Evolutionary conservation across 2,329 filamentous ascomycete species (phyloP), one percentile per base, ranked within the genome.

Genomic region (Botrytis aclada): DNA sequence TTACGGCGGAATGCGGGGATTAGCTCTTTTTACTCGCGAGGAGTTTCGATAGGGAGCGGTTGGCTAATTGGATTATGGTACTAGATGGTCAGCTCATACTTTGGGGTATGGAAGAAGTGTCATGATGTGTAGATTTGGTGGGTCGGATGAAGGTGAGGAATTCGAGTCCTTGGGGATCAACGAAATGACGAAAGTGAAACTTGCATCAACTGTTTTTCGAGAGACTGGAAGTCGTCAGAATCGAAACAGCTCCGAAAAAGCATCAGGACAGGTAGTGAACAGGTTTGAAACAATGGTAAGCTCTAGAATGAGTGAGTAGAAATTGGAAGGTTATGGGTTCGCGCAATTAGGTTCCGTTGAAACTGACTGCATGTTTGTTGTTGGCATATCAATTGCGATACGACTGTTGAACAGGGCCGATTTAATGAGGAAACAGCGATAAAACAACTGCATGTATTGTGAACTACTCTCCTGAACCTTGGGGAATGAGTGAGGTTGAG

Each of bases 31-130:
- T 18, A 41, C 2, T 25, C 5, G 3, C n/a, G n/a, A n/a, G n/a
- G n/a, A n/a, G n/a, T n/a, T n/a, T n/a, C n/a, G n/a, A n/a, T n/a
- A n/a, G n/a, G n/a, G n/a, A n/a, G n/a, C n/a, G n/a, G n/a, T n/a
- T n/a, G n/a, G n/a, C n/a, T n/a, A n/a, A n/a, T n/a, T n/a, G n/a
- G n/a, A n/a, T n/a, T n/a, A n/a, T n/a, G n/a, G n/a, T n/a, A n/a
- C n/a, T n/a, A n/a, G n/a, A n/a, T n/a, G n/a, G n/a, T n/a, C n/a
- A 54, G 51, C n/a, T 12, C 22, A 16, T n/a, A 25, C 12, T n/a
- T 62, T 2, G 1, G 7, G 1, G 0, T 1, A n/a, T 1, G 2
- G 2, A 0, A n/a, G 2, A 61, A n/a, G 1, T 16, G 34, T n/a
- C 37, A 62, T 18, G 2, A 62, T 62, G 3, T 62, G n/a, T 9